Percentiles rank a stretch among this genome's conserved stretches.
Conservation (phyloP, 805 yeast genomes). For the Ogataea trehalophila region DNA sequence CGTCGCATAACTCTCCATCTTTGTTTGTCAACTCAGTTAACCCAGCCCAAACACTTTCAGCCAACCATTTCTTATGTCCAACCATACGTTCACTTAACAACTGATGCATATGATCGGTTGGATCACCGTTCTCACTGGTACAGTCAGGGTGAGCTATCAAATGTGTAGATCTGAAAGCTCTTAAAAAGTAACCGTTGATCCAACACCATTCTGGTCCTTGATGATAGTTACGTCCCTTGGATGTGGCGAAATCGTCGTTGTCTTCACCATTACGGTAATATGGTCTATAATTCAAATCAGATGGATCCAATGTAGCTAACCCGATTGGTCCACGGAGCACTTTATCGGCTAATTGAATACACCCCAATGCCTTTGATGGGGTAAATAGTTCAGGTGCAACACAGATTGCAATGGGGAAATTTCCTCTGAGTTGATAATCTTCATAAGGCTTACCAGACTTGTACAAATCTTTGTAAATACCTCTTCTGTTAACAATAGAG, state of each 20-base stretch:
- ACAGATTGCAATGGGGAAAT: slow-evolving; percentile 87
- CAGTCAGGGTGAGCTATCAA: slow-evolving; percentile 33
- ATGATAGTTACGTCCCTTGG: slow-evolving; percentile 95
- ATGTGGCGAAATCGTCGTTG: slow-evolving; percentile 79
- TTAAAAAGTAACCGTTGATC: slow-evolving; percentile 80
- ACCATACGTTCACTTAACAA: slow-evolving; percentile 55
- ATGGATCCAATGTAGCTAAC: slow-evolving; percentile 87
- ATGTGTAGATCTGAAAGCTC: slow-evolving; percentile 65
- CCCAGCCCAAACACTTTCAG: slow-evolving; percentile 87
- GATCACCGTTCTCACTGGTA: slow-evolving; percentile 29
- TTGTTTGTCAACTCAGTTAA: slow-evolving; percentile 88
- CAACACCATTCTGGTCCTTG: slow-evolving; percentile 99
- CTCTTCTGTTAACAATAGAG: slow-evolving; percentile 75
- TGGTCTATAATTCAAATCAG: slow-evolving; percentile 89
- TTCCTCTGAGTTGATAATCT: slow-evolving; percentile 90
- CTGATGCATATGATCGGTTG: slow-evolving; percentile 51
- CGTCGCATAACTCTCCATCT: slow-evolving; percentile 74
- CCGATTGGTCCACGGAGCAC: slow-evolving; percentile 86
- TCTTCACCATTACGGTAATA: slow-evolving; percentile 79
- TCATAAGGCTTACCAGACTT: slow-evolving; percentile 81
- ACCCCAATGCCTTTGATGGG: slow-evolving; percentile 52
- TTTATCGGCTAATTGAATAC: slow-evolving; percentile 67
- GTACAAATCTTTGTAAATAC: slow-evolving; percentile 87
- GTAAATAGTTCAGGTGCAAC: slow-evolving; percentile 92
- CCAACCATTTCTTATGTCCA: slow-evolving; percentile 66